These are phyloP conservation scores for Botrytis cinerea DNA, from an alignment of 2,329 filamentous ascomycete genomes.

Conservation along the genomic window DNA sequence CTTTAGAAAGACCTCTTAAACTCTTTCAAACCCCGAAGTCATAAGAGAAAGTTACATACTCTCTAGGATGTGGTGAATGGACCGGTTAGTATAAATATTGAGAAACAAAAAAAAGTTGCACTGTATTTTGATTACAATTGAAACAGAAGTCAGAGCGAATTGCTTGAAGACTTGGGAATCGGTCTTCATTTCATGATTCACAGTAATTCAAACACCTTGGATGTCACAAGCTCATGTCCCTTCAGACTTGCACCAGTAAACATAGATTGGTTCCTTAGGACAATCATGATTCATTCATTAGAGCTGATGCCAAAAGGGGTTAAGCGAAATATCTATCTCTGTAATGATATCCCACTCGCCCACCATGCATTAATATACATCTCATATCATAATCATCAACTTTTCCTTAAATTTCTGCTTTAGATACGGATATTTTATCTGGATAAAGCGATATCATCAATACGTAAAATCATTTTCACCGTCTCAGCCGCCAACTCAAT, in stretches of 20 bases:
- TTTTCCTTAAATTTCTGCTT: constrained; percentile 11
- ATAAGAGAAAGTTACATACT: not conserved
- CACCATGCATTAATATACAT: constrained; percentile 25
- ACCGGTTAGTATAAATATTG: not conserved
- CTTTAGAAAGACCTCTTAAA: not conserved
- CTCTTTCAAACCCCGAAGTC: not conserved
- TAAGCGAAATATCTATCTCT: constrained; percentile 21
- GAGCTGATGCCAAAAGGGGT: constrained; percentile 23
- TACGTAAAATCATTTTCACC: constrained; percentile 61
- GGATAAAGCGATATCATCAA: constrained; percentile 39
- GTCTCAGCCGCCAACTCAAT: constrained; percentile 97
- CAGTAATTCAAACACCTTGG: not conserved
- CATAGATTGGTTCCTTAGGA: not conserved
- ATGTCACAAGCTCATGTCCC: not conserved
- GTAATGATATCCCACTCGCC: constrained; percentile 9
- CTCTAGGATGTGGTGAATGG: not conserved
- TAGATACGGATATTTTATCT: constrained; percentile 31
- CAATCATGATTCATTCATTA: constrained; percentile 23
- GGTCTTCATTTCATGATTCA: not conserved
- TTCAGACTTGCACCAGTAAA: not conserved
- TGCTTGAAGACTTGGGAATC: not conserved
- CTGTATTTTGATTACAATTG: not conserved
- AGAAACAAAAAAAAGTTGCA: no score
- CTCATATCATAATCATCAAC: constrained; percentile 20
- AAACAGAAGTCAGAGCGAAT: not conserved